Percentiles rank a stretch among this genome's conserved stretches.
Evolutionary conservation across 164 flowering plant genomes (phyloP).

Genomic region (Sextonia rubra): DNA sequence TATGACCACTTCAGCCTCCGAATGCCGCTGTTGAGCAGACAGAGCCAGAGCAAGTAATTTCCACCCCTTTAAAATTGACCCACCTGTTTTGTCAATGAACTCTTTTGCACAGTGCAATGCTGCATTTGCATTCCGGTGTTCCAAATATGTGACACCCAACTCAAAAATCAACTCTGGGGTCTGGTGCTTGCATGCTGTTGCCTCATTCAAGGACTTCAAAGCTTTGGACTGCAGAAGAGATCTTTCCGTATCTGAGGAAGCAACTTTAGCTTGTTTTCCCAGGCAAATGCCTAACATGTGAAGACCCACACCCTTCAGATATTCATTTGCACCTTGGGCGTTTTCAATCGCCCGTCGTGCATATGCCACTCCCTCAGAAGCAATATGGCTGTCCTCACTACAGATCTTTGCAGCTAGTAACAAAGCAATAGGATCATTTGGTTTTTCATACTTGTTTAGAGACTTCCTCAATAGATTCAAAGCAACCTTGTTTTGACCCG

Average conservation of each 20-base stretch:
- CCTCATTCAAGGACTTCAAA: conserved; percentile 69
- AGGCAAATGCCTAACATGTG: conserved; percentile 77
- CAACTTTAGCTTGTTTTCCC: conserved; percentile 70
- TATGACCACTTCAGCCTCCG: conserved; percentile 78
- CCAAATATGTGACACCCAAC: conserved; percentile 74
- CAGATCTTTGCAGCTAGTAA: conserved; percentile 80
- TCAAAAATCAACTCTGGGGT: conserved; percentile 73
- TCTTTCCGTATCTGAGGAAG: conserved; percentile 81
- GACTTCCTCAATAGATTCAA: conserved; percentile 76
- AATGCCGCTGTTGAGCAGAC: conserved; percentile 75
- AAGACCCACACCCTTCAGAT: conserved; percentile 72
- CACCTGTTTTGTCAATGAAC: conserved; percentile 84
- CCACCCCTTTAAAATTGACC: conserved; percentile 85
- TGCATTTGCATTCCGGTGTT: conserved; percentile 64
- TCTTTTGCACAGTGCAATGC: conserved; percentile 77
- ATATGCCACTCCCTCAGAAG: conserved; percentile 81
- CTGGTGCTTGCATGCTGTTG: conserved; percentile 43
- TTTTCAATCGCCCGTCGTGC: conserved; percentile 58
- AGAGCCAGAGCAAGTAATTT: conserved; percentile 81
- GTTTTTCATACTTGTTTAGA: conserved; percentile 67
- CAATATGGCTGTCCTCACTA: conserved; percentile 61
- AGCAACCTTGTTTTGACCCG: conserved; percentile 57
- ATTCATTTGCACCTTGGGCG: conserved; percentile 43
- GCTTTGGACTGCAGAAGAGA: conserved; percentile 77
- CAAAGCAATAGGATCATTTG: conserved; percentile 60